Percentiles rank a stretch among this genome's conserved stretches.
phyloP scores from a whole-genome alignment of 2,329 filamentous ascomycete species.

The Cadophora sp. region DNA sequence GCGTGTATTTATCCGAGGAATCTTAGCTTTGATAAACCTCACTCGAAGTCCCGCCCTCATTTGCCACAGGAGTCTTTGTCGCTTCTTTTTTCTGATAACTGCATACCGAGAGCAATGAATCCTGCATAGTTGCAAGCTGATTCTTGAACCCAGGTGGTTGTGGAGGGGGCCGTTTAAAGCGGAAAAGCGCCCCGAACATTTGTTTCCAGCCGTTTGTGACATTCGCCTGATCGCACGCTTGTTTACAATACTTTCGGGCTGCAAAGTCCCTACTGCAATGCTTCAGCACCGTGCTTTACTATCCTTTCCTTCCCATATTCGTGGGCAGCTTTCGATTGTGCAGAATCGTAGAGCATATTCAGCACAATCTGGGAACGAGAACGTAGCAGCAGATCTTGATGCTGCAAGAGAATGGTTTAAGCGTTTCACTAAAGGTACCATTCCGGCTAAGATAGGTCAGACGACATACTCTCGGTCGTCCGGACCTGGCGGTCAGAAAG shows the following conservation, averaged over 20 bases:
- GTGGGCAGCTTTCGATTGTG: slow-evolving; percentile 18
- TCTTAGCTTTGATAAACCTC: neutral
- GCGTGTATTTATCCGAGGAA: neutral
- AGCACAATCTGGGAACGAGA: slow-evolving; percentile 23
- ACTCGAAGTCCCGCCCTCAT: neutral
- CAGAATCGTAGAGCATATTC: slow-evolving; percentile 34
- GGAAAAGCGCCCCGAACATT: neutral
- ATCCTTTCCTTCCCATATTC: slow-evolving; percentile 19
- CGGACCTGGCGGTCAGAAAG: slow-evolving; percentile 45
- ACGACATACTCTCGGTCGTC: slow-evolving; percentile 39
- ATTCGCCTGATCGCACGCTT: neutral
- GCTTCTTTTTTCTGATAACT: neutral
- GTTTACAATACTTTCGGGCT: neutral
- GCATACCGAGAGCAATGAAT: neutral
- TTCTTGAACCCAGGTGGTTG: neutral
- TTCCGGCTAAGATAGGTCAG: slow-evolving; percentile 38
- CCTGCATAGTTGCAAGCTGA: neutral
- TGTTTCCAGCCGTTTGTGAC: neutral
- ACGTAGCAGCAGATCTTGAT: slow-evolving; percentile 36
- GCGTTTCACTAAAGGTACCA: slow-evolving; percentile 35
- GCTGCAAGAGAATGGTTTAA: slow-evolving; percentile 42
- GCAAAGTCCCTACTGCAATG: neutral
- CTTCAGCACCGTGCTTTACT: slow-evolving; percentile 23
- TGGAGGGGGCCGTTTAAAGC: neutral
- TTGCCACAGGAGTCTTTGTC: neutral